A percentile compares a stretch with the other conserved stretches of the same genome.
These are phyloP conservation scores for Debaryomyces hansenii DNA, from an alignment of 805 yeast species.

Conservation along the genomic window DNA sequence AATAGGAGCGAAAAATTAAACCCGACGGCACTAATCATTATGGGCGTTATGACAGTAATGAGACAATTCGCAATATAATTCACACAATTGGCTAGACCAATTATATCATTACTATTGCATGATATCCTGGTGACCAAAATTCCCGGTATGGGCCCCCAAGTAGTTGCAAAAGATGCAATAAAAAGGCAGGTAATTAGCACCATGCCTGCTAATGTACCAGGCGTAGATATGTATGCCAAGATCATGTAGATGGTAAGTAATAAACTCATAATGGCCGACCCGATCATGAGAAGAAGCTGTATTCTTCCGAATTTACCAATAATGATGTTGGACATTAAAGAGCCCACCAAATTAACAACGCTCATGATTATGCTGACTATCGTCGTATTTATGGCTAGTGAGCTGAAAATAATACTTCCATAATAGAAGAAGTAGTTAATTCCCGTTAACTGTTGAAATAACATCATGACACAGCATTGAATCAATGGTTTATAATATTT, in stretches of 20 bases:
- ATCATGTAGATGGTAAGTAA: constrained; percentile 15
- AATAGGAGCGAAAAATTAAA: constrained; percentile 19
- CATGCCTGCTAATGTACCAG: constrained; percentile 1
- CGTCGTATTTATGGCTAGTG: constrained; percentile 6
- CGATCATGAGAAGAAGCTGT: constrained; percentile 7
- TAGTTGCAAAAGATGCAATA: constrained; percentile 20
- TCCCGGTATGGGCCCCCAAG: constrained; percentile 36
- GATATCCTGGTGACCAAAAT: constrained; percentile 21
- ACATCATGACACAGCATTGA: constrained; percentile 23
- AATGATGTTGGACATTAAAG: constrained; percentile 12
- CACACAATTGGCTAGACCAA: constrained; percentile 17
- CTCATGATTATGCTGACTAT: constrained; percentile 16
- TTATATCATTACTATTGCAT: constrained; percentile 18
- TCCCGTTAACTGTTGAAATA: constrained; percentile 36
- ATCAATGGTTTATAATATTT: constrained; percentile 5
- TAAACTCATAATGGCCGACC: constrained; percentile 14
- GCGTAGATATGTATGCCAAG: constrained; percentile 6
- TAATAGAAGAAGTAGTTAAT: constrained; percentile 34
- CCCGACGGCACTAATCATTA: constrained; percentile 16
- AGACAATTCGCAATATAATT: constrained; percentile 24
- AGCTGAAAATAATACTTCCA: constrained; percentile 21
- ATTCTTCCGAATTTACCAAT: constrained; percentile 8
- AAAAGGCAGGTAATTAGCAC: constrained; percentile 17
- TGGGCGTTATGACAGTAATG: constrained; percentile 21
- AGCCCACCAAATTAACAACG: constrained; percentile 19